Evolutionary conservation across 768 basidiomycete species (phyloP).

Genomic region (Lactifluus piperatus): DNA sequence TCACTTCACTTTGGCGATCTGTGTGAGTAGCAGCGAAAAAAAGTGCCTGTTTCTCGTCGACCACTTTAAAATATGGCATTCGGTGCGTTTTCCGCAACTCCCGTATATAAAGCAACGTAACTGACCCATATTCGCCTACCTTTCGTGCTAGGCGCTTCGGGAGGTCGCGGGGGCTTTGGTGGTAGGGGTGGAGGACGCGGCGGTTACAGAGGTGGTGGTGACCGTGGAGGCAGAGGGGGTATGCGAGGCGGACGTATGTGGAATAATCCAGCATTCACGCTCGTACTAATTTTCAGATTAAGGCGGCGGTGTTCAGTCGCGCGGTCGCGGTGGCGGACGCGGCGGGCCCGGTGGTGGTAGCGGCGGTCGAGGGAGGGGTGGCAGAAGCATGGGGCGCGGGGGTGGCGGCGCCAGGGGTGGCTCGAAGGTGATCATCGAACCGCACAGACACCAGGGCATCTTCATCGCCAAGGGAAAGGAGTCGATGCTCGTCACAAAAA

Average conservation of each 20-base stretch:
- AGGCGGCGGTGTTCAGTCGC: constrained; percentile 25
- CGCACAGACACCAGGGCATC: constrained; percentile 88
- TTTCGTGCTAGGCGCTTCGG: constrained; percentile 42
- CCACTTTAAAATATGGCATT: constrained; percentile 26
- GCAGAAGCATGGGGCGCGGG: constrained; percentile 63
- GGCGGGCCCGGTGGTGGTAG: constrained; percentile 46
- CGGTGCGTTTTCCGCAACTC: constrained; percentile 20
- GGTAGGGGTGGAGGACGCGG: constrained; percentile 24
- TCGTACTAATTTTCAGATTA: neutral
- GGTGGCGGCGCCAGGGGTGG: constrained; percentile 82
- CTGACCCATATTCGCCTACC: neutral
- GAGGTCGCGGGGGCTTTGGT: constrained; percentile 57
- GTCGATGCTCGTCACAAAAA: constrained; percentile 93
- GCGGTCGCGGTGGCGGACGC: constrained; percentile 27
- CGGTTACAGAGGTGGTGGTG: constrained; percentile 28
- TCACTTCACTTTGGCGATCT: no score
- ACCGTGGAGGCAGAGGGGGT: constrained; percentile 30
- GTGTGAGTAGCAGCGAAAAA: neutral
- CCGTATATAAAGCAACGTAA: neutral
- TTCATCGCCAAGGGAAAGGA: constrained; percentile 99
- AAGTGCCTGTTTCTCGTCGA: neutral
- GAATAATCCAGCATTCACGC: neutral
- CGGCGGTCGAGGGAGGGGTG: constrained; percentile 24
- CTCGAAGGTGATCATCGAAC: constrained; percentile 85
- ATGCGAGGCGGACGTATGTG: constrained; percentile 20